These are phyloP conservation scores for Lolium multiflorum DNA, from an alignment of 176 grass and related monocot species.

Conservation along the genomic window DNA sequence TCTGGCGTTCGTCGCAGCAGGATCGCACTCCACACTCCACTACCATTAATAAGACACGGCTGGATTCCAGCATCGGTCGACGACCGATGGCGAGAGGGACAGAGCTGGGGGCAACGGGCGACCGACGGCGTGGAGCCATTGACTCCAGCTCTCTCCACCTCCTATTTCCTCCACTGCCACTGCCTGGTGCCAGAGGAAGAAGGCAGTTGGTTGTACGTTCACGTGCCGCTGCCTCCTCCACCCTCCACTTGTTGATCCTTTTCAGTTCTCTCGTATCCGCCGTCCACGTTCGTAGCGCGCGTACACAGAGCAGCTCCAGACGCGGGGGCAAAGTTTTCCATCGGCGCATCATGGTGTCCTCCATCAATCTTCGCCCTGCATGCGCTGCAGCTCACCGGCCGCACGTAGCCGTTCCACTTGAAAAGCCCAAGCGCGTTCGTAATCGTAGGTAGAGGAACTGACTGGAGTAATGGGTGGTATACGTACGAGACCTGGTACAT, in stretches of 20 bases:
- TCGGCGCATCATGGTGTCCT: conserved; percentile 43
- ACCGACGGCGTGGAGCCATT: not conserved
- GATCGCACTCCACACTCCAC: no score
- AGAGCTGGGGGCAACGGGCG: not conserved
- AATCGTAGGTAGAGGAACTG: no score
- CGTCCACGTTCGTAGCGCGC: not conserved
- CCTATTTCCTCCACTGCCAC: not conserved
- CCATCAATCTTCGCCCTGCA: not conserved
- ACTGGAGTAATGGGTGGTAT: not conserved
- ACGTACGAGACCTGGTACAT: not conserved
- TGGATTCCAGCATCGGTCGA: not conserved
- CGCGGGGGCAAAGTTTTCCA: conserved; percentile 32
- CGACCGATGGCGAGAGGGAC: not conserved
- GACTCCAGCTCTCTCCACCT: conserved; percentile 19
- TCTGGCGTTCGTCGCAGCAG: no score
- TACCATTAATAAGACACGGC: not conserved
- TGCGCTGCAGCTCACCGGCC: no score
- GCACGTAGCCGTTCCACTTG: not conserved
- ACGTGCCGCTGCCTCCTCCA: conserved; percentile 26
- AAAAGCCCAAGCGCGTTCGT: no score
- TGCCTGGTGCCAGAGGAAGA: not conserved
- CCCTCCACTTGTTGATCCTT: not conserved
- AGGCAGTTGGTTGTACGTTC: conserved; percentile 12
- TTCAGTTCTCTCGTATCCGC: not conserved
- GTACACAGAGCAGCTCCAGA: not conserved